These are phyloP conservation scores for Terfezia boudieri DNA, from an alignment of 495 filamentous ascomycete genomes.

Conservation along the genomic window DNA sequence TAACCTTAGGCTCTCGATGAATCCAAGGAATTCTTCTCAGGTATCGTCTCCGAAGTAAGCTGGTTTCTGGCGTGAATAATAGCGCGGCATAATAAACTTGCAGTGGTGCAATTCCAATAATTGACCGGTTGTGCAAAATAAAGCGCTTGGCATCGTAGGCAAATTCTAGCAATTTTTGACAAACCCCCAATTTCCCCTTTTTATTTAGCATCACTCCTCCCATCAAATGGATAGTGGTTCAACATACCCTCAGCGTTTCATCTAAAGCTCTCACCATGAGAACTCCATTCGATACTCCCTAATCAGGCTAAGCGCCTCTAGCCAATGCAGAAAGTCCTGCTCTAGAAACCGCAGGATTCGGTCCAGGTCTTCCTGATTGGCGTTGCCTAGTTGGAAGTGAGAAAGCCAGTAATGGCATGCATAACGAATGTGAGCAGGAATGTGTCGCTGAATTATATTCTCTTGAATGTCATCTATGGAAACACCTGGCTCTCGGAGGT, in stretches of 20 bases:
- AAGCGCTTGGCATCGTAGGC: neutral
- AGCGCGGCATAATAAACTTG: neutral
- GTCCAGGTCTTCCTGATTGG: slow-evolving; percentile 7
- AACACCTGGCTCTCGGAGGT: slow-evolving; percentile 14
- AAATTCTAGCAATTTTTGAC: neutral
- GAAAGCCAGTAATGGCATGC: slow-evolving; percentile 28
- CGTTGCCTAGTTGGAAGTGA: slow-evolving; percentile 22
- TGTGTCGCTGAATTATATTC: slow-evolving; percentile 7
- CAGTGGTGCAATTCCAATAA: neutral
- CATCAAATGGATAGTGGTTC: neutral
- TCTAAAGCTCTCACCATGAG: neutral
- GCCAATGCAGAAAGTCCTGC: slow-evolving; percentile 2
- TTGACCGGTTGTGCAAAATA: neutral
- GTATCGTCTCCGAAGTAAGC: neutral
- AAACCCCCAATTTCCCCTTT: neutral
- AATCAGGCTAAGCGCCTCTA: slow-evolving; percentile 5
- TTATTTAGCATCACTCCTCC: neutral
- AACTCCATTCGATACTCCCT: neutral
- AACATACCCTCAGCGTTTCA: neutral
- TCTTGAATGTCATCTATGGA: slow-evolving; percentile 11
- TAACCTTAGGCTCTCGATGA: too few relatives aligned
- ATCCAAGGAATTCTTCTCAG: too few relatives aligned
- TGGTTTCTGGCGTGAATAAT: neutral
- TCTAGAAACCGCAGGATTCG: slow-evolving; percentile 3
- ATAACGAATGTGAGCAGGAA: slow-evolving; percentile 21